These are phyloP conservation scores for Geotrichum histeridarum DNA, from an alignment of 1,139 yeast genomes.

Conservation along the genomic window DNA sequence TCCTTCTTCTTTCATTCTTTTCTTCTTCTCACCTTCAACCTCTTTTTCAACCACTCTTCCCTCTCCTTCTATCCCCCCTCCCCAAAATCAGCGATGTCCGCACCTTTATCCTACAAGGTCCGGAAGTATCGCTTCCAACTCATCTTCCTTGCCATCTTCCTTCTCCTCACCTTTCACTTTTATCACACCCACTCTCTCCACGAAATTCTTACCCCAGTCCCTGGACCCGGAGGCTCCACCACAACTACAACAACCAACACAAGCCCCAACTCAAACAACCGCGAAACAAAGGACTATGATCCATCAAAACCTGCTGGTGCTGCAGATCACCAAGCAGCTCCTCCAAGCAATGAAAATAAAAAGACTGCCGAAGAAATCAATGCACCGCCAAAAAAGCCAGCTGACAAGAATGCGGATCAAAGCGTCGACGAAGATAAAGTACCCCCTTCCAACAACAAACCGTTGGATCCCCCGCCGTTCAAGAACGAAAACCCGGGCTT, in stretches of 20 bases:
- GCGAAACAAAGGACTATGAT: conserved; percentile 5
- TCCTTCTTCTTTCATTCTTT: neutral
- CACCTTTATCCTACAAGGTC: conserved; percentile 14
- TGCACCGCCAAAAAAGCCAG: neutral
- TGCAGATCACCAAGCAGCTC: conserved; percentile 8
- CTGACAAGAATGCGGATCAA: neutral
- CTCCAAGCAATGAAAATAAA: neutral
- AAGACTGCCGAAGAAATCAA: neutral
- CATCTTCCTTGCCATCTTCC: conserved; percentile 11
- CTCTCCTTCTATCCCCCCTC: neutral
- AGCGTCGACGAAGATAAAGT: conserved; percentile 12
- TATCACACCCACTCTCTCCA: conserved; percentile 8
- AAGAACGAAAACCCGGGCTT: conserved; percentile 9
- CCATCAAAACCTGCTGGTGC: conserved; percentile 11
- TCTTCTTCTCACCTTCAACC: neutral
- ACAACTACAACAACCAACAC: neutral
- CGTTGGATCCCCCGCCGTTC: conserved; percentile 11
- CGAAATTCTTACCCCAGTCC: neutral
- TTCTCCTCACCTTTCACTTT: conserved; percentile 12
- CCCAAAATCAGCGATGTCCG: conserved; percentile 13
- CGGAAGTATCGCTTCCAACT: conserved; percentile 19
- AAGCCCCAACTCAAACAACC: neutral
- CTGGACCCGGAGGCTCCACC: neutral
- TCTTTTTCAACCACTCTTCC: neutral
- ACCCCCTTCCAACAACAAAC: conserved; percentile 5